Evolutionary conservation across 2,329 filamentous ascomycete genomes (phyloP).

Genomic region (Elsinoe batatas): DNA sequence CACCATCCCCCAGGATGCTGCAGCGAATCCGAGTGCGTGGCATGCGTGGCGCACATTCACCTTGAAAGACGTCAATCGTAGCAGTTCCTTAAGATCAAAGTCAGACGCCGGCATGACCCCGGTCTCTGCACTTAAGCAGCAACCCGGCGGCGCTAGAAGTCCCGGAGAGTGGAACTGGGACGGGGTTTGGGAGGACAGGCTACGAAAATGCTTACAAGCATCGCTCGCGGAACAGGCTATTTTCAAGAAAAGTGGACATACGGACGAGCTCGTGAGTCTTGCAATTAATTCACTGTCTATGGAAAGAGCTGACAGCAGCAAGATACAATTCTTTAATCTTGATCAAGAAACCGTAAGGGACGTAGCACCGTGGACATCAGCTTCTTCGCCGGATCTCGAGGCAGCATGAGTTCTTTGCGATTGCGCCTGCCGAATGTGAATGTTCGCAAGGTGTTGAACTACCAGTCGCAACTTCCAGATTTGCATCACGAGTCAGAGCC

Average conservation of each 20-base stretch:
- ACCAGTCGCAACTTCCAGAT: too few species aligned
- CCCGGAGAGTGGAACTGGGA: conserved; percentile 97
- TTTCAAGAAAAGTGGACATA: conserved; percentile 53
- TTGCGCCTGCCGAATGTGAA: too few species aligned
- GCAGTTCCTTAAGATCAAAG: not conserved
- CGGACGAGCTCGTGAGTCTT: conserved; percentile 61
- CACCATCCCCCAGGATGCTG: conserved; percentile 65
- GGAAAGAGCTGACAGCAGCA: not conserved
- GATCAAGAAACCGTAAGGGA: conserved; percentile 15
- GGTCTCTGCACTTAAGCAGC: conserved; percentile 22
- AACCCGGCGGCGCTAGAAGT: conserved; percentile 40
- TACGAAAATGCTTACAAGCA: conserved; percentile 64
- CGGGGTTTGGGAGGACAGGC: conserved; percentile 87
- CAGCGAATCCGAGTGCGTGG: conserved; percentile 86
- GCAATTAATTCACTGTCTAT: not conserved
- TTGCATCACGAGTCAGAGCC: too few species aligned
- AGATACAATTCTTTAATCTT: conserved; percentile 19
- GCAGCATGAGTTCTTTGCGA: too few species aligned
- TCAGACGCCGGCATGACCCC: conserved; percentile 16
- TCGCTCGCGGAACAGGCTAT: conserved; percentile 72
- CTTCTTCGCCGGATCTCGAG: not conserved
- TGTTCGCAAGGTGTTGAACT: too few species aligned
- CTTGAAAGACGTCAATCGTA: not conserved
- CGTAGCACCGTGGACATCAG: conserved; percentile 12
- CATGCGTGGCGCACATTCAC: conserved; percentile 80